Evolutionary conservation across 257 asterid genomes (phyloP).

Genomic region (Nemophila menziesii): DNA sequence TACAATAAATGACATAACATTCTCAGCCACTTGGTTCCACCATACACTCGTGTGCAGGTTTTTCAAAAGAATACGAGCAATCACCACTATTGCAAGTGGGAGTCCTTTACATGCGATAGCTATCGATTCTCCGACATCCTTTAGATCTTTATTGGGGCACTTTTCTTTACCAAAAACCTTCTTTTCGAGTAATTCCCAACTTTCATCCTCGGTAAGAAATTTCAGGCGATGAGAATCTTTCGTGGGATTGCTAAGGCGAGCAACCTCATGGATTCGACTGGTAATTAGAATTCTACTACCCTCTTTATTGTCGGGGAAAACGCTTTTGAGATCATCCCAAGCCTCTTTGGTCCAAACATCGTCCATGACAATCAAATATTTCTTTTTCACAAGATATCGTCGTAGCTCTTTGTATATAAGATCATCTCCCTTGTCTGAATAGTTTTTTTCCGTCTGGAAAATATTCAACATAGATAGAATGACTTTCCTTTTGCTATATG

Average conservation of each 20-base stretch:
- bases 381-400: slow-evolving; percentile 2
- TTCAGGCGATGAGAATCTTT: slow-evolving; percentile 21
- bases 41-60: slow-evolving; percentile 2
- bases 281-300: slow-evolving; percentile 34
- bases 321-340: slow-evolving; percentile 18
- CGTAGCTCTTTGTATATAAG: slow-evolving; percentile 8
- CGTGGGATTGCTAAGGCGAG: slow-evolving; percentile 6
- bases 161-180: slow-evolving; percentile 20
- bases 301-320: slow-evolving; percentile 15
- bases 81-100: slow-evolving; percentile 31
- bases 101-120: slow-evolving; percentile 27
- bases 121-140: slow-evolving; percentile 13
- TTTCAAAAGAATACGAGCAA: slow-evolving; percentile 16
- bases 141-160: slow-evolving; percentile 15
- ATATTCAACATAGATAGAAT: slow-evolving; percentile 13
- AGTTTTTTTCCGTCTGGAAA: slow-evolving; percentile 7
- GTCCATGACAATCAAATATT: slow-evolving; percentile 36
- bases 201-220: slow-evolving; percentile 13
- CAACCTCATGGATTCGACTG: slow-evolving; percentile 25
- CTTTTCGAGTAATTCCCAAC: slow-evolving; percentile 29
- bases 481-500: slow-evolving; percentile 13
- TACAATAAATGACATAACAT: slow-evolving; percentile 9
- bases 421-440: slow-evolving; percentile 1
- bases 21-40: slow-evolving; percentile 20
- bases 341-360: slow-evolving; percentile 31